Base-by-base conservation (phyloP, 306 rosid genomes). In the Potentilla sterilis region DNA sequence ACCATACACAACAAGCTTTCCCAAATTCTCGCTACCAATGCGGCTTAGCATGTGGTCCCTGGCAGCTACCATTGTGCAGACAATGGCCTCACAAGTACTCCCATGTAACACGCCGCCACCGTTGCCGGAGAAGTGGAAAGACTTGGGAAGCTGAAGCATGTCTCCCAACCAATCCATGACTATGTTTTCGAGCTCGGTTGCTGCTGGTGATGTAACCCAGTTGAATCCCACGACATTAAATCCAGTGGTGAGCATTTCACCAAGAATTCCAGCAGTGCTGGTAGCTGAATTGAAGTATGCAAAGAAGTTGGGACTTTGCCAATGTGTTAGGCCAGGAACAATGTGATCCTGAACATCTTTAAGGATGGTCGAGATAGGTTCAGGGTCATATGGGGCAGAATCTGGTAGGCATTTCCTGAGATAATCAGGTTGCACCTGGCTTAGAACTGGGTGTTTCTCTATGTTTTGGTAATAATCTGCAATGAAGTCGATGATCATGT, bases 111-210 rank as follows among this genome's bases (percentile, higher is more conserved):
- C 28, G 28, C 28, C 28, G 28, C 28, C 28, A 1, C 28, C 28
- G 1, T 28, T 28, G 28, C 28, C 28, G 28, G 28, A 28, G 28
- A 28, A 28, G 28, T 28, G 28, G 28, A 28, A 28, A 28, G 28
- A 28, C 28, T 28, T 28, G 28, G 28, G 28, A 28, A 28, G 28
- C 28, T 28, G 28, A 28, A 28, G 83, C 61, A 75, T 75, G n/a
- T 75, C 42, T 6, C 65, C 86, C 40, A 83, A 52, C 86, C 86
- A 83, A 57, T 83, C 83, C 82, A 79, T 21, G 14, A 79, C 80
- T 21, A 75, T 37, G 42, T 9, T 75, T 63, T 83, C 86, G 0
- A 83, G 78, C 46, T 83, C 83, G 1, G 83, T 83, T 0, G 67
- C 81, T 0, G 80, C 83, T 0, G 83, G 86, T 2, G 83, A 83